These are phyloP conservation scores for Triangularia verruculosa DNA, from an alignment of 2,329 filamentous ascomycete genomes.

Conservation along the genomic window DNA sequence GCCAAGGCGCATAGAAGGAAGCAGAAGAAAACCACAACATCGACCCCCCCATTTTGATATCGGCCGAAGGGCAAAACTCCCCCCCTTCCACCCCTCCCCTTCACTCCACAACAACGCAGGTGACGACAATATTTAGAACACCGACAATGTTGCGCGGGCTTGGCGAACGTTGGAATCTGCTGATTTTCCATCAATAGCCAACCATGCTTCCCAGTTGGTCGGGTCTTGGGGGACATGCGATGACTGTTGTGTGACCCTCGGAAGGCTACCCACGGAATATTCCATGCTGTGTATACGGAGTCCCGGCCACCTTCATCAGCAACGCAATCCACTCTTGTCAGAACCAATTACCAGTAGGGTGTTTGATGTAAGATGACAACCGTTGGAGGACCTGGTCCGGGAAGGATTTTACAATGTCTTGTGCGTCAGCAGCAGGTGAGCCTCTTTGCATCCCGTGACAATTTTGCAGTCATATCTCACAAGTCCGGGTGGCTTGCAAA, in stretches of 20 bases:
- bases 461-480: background rate
- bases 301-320: background rate
- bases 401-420: background rate
- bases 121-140: slow-evolving; percentile 8
- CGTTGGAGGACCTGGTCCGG: background rate
- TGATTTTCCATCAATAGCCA: background rate
- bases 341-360: background rate
- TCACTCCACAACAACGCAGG: background rate
- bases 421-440: background rate
- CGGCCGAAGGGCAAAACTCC: background rate
- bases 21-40: background rate
- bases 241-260: background rate
- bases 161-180: background rate
- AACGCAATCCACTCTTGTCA: background rate
- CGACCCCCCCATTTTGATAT: background rate
- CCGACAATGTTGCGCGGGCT: slow-evolving; percentile 4
- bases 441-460: background rate
- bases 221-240: background rate
- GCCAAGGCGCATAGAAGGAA: slow-evolving; percentile 6
- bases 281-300: background rate
- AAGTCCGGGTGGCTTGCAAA: background rate
- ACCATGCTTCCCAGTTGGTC: background rate
- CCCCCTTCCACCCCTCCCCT: no score
- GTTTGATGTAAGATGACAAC: background rate
- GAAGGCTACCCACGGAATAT: background rate